Evolutionary conservation across 495 filamentous ascomycete genomes (phyloP), one percentile per base, ranked within the genome.

Genomic region (Elasticomyces elasticus): DNA sequence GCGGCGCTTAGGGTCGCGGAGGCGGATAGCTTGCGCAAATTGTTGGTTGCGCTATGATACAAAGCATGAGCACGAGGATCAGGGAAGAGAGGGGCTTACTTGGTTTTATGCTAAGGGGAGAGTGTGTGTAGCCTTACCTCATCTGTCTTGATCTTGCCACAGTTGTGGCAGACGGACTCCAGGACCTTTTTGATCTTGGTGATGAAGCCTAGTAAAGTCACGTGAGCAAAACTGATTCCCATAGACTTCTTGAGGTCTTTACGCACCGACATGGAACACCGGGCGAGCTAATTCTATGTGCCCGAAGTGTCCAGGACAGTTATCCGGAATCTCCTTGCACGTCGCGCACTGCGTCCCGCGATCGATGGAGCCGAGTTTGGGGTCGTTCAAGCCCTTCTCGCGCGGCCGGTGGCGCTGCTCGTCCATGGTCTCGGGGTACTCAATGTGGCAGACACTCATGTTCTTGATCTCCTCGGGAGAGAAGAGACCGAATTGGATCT

Each of bases 371-470:
- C 92, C 92, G 15, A 99, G 80, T 56, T 84, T 85, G 19, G 91
- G 88, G 67, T 99, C 92, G 66, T 96, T 96, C 49, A 96, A 73
- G 60, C 92, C 92, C 64, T 83, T 81, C 24, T 89, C 83, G 58
- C 94, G 85, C 38, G 92, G 92, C 57, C 84, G 82, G 55, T 85
- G 83, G 53, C 86, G 82, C 62, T 84, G 83, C 69, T 97, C 94
- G 62, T 99, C 92, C 94, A 97, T 95, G 9, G 92, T 97, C 77
- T 99, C 92, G 0, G 92, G 89, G 64, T 96, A 95, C 67, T 87
- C 75, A 56, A 99, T 88, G 62, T 89, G 85, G 27, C 80, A 82
- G 44, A 96, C 90, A 72, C 89, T 95, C 88, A 95, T 90, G 55
- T 81, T 85, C 74, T 97, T 97, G 72, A 95, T 94, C 70, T 99